Percentiles rank a stretch among this genome's conserved stretches.
These are phyloP conservation scores for Coprinopsis cinerea DNA, from an alignment of 768 basidiomycete species.

Conservation along the genomic window DNA sequence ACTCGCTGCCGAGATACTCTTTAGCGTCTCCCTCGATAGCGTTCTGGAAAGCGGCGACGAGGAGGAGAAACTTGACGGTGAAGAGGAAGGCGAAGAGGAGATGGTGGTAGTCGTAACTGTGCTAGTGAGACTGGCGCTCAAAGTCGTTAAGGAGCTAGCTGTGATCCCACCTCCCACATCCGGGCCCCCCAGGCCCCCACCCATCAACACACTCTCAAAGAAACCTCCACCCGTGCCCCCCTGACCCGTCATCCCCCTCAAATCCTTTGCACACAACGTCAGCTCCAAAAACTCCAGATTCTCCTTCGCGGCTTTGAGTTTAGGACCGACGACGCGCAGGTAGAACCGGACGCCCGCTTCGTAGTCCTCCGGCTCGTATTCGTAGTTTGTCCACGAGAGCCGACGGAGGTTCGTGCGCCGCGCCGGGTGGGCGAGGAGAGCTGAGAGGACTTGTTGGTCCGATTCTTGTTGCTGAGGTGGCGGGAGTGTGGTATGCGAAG, in stretches of 20 bases:
- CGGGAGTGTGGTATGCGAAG: not conserved
- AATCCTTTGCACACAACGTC: constrained; percentile 46
- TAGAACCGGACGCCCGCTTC: constrained; percentile 44
- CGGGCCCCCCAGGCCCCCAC: constrained; percentile 5
- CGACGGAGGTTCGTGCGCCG: constrained; percentile 43
- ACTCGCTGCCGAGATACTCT: constrained; percentile 27
- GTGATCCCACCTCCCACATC: constrained; percentile 2
- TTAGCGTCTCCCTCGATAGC: constrained; percentile 21
- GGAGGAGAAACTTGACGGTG: not conserved
- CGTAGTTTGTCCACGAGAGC: constrained; percentile 71
- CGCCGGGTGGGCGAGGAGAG: constrained; percentile 44
- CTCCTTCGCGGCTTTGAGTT: constrained; percentile 44
- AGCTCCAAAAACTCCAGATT: constrained; percentile 67
- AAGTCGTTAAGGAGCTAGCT: not conserved
- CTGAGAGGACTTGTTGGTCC: constrained; percentile 47
- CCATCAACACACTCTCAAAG: not conserved
- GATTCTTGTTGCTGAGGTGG: constrained; percentile 7
- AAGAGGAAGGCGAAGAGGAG: constrained; percentile 4
- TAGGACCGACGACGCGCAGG: constrained; percentile 48
- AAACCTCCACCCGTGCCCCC: not conserved
- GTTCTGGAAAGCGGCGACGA: constrained; percentile 14
- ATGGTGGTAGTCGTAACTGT: constrained; percentile 8
- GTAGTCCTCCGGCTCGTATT: constrained; percentile 25
- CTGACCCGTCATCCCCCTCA: constrained; percentile 16
- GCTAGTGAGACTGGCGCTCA: constrained; percentile 8